phyloP scores from a whole-genome alignment of 2,329 filamentous ascomycete genomes.

The Talaromyces sp. region DNA sequence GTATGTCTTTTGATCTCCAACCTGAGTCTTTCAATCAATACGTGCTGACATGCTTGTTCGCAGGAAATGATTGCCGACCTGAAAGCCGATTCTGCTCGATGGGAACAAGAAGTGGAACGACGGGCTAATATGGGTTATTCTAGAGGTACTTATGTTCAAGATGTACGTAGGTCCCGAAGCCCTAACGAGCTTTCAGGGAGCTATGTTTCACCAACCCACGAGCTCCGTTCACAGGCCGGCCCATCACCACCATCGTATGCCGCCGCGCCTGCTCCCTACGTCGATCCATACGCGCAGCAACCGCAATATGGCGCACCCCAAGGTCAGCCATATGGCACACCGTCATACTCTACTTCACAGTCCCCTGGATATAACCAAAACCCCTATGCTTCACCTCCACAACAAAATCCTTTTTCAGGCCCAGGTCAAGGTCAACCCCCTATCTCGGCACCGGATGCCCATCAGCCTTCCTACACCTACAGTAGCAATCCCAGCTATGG shows the following conservation, averaged over 20 bases:
- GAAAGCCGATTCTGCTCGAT: constrained; percentile 52
- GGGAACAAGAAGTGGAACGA: constrained; percentile 45
- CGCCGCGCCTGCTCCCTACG: constrained; percentile 34
- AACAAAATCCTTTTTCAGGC: constrained; percentile 22
- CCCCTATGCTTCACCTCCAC: constrained; percentile 32
- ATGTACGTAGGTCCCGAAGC: constrained; percentile 33
- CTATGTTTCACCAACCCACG: constrained; percentile 39
- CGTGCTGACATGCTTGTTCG: constrained; percentile 11
- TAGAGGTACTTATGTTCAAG: constrained; percentile 42
- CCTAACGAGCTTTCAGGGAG: constrained; percentile 38
- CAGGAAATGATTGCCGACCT: constrained; percentile 57
- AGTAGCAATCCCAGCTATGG: constrained; percentile 31
- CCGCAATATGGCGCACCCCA: constrained; percentile 32
- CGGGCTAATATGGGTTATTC: constrained; percentile 39
- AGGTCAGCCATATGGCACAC: constrained; percentile 33
- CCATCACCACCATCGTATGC: constrained; percentile 37
- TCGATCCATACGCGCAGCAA: constrained; percentile 36
- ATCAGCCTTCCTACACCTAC: constrained; percentile 38
- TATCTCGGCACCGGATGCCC: constrained; percentile 38
- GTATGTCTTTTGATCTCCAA: constrained; percentile 48
- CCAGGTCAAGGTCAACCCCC: constrained; percentile 35
- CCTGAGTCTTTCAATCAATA: constrained; percentile 19
- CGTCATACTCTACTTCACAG: constrained; percentile 17
- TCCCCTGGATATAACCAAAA: constrained; percentile 25
- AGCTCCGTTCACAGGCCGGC: constrained; percentile 34